A percentile compares a stretch with the other conserved stretches of the same genome.
phyloP scores from a whole-genome alignment of 1,284 basidiomycete genomes.

The Sanghuangporus baumii region DNA sequence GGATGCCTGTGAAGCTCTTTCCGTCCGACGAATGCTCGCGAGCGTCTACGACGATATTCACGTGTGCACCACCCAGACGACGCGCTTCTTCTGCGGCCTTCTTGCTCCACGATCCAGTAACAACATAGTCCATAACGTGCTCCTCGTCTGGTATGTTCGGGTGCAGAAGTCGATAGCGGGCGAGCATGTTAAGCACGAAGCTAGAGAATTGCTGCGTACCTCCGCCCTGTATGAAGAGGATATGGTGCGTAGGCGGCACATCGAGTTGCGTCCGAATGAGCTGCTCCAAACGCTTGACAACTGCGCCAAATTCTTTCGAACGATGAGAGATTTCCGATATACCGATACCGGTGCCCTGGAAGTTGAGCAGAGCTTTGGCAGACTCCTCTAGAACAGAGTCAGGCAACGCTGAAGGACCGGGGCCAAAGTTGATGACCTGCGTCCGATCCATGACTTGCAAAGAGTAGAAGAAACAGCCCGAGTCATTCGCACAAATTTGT shows the following conservation, averaged over 20 bases:
- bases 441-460: constrained; percentile 30
- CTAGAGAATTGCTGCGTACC: constrained; percentile 88
- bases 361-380: constrained; percentile 77
- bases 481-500: no score
- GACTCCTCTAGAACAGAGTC: constrained; percentile 78
- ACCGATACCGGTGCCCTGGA: constrained; percentile 84
- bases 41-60: constrained; percentile 70
- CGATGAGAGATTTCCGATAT: constrained; percentile 93
- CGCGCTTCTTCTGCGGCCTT: constrained; percentile 81
- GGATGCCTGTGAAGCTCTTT: constrained; percentile 78
- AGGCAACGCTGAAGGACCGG: constrained; percentile 88
- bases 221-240: constrained; percentile 91
- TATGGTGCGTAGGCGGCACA: constrained; percentile 78
- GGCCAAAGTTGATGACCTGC: constrained; percentile 80
- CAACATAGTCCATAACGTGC: constrained; percentile 75
- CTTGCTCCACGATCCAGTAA: constrained; percentile 90
- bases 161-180: constrained; percentile 66
- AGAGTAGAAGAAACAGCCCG: background rate
- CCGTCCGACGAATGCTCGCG: constrained; percentile 56
- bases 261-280: constrained; percentile 70
- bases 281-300: constrained; percentile 62
- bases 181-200: constrained; percentile 83
- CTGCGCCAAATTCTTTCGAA: constrained; percentile 79
- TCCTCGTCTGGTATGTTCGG: constrained; percentile 51
- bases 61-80: constrained; percentile 49